Evolutionary conservation across 2,329 filamentous ascomycete genomes (phyloP), one percentile per base, ranked within the genome.

Genomic region (Thelonectria blattea): DNA sequence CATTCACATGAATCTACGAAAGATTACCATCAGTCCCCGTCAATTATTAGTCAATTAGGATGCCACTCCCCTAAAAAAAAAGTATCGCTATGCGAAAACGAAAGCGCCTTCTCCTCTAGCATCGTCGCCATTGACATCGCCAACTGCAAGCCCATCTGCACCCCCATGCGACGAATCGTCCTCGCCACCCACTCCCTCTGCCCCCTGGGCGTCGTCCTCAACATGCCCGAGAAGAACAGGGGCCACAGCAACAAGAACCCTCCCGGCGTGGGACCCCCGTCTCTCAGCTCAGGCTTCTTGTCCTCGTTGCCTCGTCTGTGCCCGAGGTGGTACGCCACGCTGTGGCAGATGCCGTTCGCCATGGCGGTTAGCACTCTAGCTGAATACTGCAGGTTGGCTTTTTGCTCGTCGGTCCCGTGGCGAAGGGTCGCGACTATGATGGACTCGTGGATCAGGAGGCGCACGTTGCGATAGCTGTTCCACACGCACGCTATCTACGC

Each of bases 391-490:
- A 67, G 10, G 2, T 17, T 39, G 0, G 14, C 32, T 18, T 57
- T 60, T 1, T 68, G 48, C 0, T 56, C 10, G 2, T 41, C 32
- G 0, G 61, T 64, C 2, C 63, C 65, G 43, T 65, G 46, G 3
- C 61, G 63, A 2, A 67, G 55, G 0, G 63, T 56, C 2, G 64
- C 63, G 2, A 45, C n/a, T 1, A 68, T 60, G 9, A 68, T 60
- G 3, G 64, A 60, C 52, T 68, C 64, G 11, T 68, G 66, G 15
- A 68, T 64, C 1, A 68, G 11, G 0, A 68, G 50, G 4, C 66
- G 45, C 1, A 64, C 48, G 2, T 61, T 67, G 11, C 64, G 60
- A 46, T 68, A 68, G 32, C 61, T 65, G 39, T 68, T 68, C 66
- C 66, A 68, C 1, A 65, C 45, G 24, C 53, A 61, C 5, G 66